Evolutionary conservation across 805 yeast species (phyloP), one percentile per base, ranked within the genome.

Genomic region (Sugiyamaella smithiae): DNA sequence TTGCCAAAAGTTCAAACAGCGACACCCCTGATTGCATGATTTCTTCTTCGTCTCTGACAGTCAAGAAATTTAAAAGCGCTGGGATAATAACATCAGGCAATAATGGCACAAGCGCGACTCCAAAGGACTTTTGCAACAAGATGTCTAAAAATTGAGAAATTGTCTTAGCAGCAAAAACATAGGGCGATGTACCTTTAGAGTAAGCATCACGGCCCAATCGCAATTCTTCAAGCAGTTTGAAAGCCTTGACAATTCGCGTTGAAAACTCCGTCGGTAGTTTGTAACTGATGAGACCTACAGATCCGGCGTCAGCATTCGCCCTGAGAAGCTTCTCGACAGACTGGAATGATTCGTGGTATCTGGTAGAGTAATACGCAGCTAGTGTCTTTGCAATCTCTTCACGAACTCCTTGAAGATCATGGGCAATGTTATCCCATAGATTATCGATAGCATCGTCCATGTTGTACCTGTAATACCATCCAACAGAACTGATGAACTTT

Each of bases 41-140:
- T 43, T 85, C 87, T 56, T 95, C 85, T 11, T 87, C 87, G 53
- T 91, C 97, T 51, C 87, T 81, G 71, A 85, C 76, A 40, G 74
- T 76, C 45, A 81, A 78, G 41, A 88, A 67, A 14, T 75, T 70
- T 59, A 87, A 70, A 49, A 88, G 68, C 53, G 86, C 82, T 23
- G 96, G 96, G 0, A 88, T 65, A 24, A 89, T 73, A 45, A 77
- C 69, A 2, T 69, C 64, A 7, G 70, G 62, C 32, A 84, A 66
- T 47, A 77, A 75, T 2, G 80, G 80, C 38, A 78, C 74, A 35
- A 85, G 63, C 6, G 80, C 67, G 0, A 72, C 61, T 1, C 84
- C 79, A 37, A 75, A 72, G 1, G 84, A 75, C 0, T 86, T 75
- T 38, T 69, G 70, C 46, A 82, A 65, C 48, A 80, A 69, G 43